A percentile compares a stretch with the other conserved stretches of the same genome.
These are phyloP conservation scores for Dactylonectria estremocensis DNA, from an alignment of 2,329 filamentous ascomycete species.

Conservation along the genomic window DNA sequence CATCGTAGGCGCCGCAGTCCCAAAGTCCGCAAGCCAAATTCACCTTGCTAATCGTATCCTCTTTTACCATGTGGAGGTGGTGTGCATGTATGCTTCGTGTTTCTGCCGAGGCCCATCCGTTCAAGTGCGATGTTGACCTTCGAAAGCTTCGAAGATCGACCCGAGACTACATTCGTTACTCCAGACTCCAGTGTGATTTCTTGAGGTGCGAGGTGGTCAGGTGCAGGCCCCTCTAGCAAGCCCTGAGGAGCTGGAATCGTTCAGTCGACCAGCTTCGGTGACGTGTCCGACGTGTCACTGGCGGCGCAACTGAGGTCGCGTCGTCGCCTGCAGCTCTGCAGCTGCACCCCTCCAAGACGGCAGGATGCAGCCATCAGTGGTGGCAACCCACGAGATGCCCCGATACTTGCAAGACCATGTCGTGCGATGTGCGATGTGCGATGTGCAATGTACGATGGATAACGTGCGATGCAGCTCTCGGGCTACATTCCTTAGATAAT, in stretches of 20 bases:
- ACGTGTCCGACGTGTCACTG: slow-evolving; percentile 42
- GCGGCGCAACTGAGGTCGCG: slow-evolving; percentile 17
- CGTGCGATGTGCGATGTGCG: slow-evolving; percentile 17
- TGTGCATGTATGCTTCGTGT: slow-evolving; percentile 14
- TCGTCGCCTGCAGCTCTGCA: slow-evolving; percentile 20
- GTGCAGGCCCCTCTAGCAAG: slow-evolving; percentile 1
- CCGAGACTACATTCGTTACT: background rate
- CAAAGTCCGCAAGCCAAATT: slow-evolving; percentile 6
- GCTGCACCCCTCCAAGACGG: slow-evolving; percentile 21
- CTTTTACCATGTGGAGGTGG: slow-evolving; percentile 15
- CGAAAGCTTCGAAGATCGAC: slow-evolving; percentile 1
- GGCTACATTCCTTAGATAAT: background rate
- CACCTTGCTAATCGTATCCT: slow-evolving; percentile 11
- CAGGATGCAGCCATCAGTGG: slow-evolving; percentile 18
- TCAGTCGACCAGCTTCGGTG: slow-evolving; percentile 27
- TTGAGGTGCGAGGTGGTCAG: background rate
- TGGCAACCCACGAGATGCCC: slow-evolving; percentile 22
- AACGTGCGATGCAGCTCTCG: slow-evolving; percentile 20
- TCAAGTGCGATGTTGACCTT: background rate
- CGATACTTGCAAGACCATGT: slow-evolving; percentile 19
- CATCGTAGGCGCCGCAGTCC: background rate
- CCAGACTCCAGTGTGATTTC: background rate
- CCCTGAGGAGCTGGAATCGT: slow-evolving; percentile 5
- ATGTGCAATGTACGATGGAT: slow-evolving; percentile 8
- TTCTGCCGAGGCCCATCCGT: slow-evolving; percentile 2